Conservation (phyloP, 768 basidiomycete species). For the Macrolepiota fuliginosa region DNA sequence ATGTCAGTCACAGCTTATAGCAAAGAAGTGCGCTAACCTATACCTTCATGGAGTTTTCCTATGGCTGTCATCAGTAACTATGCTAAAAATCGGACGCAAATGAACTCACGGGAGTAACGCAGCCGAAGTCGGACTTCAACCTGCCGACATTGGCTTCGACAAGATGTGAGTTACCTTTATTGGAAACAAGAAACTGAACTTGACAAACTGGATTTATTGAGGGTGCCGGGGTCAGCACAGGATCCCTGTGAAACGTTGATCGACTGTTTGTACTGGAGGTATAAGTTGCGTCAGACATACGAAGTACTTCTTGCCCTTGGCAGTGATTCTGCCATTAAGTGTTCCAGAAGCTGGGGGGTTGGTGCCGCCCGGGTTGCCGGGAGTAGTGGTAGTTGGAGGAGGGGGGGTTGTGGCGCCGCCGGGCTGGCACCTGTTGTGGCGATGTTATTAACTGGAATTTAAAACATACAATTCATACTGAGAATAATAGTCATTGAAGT, state of each 20-base stretch:
- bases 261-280: neutral
- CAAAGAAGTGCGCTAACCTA: neutral
- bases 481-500: constrained; percentile 29
- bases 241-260: constrained; percentile 17
- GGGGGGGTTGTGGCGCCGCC: constrained; percentile 12
- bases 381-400: constrained; percentile 8
- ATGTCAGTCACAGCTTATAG: neutral
- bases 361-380: neutral
- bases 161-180: neutral
- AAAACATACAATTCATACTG: constrained; percentile 21
- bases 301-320: constrained; percentile 35
- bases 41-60: constrained; percentile 45
- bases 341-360: constrained; percentile 14
- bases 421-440: constrained; percentile 19
- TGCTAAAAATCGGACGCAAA: neutral
- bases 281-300: constrained; percentile 12
- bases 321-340: constrained; percentile 27
- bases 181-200: neutral
- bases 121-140: constrained; percentile 36
- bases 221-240: constrained; percentile 25
- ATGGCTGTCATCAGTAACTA: neutral
- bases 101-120: constrained; percentile 33
- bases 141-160: constrained; percentile 28
- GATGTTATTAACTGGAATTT: neutral
- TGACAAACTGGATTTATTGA: constrained; percentile 28